Evolutionary conservation across 495 filamentous ascomycete species (phyloP), one percentile per base, ranked within the genome.

Genomic region (Aspergillus biplanus): DNA sequence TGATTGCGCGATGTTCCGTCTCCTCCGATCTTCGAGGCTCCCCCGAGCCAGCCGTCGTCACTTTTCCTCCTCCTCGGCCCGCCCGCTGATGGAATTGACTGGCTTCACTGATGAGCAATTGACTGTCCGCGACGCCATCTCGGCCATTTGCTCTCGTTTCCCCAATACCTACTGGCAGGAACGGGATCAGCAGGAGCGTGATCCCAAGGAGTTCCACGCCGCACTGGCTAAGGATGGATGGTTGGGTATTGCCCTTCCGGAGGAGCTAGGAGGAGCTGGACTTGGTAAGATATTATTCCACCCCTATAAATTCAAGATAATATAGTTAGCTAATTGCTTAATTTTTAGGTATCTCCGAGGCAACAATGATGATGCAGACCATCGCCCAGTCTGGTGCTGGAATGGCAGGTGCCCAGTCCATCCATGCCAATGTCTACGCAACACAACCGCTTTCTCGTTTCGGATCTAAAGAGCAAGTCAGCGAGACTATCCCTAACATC

Each of bases 281-380:
- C 75, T 95, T 46, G 91, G 90, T 69, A 89, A n/a, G n/a, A 31
- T n/a, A 49, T 2, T 5, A 16, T 12, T 53, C 5, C n/a, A n/a
- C 33, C 12, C 44, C 12, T 1, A 49, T 32, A 5, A 16, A 56
- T 56, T 11, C 3, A 32, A 53, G 12, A 33, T 4, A 53, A 53
- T 13, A 32, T 33, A 32, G 67, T 83, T 82, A 33, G 83, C 80
- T 0, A 84, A 48, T 35, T 6, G 84, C 63, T 82, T 87, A 66
- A 85, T 9, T 6, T 13, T 6, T 42, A 81, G 79, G 79, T 5
- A 91, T 93, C 54, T 89, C 87, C 16, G 90, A 93, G 69, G 90
- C 91, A 6, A 91, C 89, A 2, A 90, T 92, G 85, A 91, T 93
- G 89, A 83, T 93, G 79, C 90, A 93, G 65, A 90, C 89, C 18